Base-by-base conservation (phyloP, 192 early-diverging fungal genomes). In the Gryganskiella cystojenkinii region DNA sequence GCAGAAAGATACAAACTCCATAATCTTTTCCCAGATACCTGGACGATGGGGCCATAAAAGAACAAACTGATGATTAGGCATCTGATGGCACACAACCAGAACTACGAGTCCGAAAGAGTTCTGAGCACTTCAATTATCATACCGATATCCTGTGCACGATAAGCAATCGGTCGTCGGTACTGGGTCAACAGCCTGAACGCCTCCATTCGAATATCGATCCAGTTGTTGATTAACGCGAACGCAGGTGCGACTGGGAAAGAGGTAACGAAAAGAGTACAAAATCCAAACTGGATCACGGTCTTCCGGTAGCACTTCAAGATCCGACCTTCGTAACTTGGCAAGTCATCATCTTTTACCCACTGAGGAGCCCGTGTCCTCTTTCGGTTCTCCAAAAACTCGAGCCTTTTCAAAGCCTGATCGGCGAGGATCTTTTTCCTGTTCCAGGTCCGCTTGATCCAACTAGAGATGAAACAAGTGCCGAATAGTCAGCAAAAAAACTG, bases 241-340 rank as follows among this genome's bases (percentile, higher is more conserved):
- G 89, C 53, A 14, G 92, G 88, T 4, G 89, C 91, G 17, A 93
- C 71, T n/a, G 92, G 92, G 60, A 91, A 92, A 13, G 88, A 83
- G 14, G 79, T 71, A n/a, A 87, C 86, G 67, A 93, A 92, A 31
- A 93, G 60, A 1, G 83, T 74, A 35, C 93, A 82, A 64, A 87
- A 93, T 2, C 91, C 92, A 81, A 89, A 91, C 70, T 92, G 88
- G 22, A 90, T 74, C 13, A 91, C 85, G n/a, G 58, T 84, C 27
- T 78, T 68, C 34, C 67, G 57, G 43, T 70, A 78, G 30, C 65
- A 64, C 37, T 64, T 73, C 19, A 80, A 50, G 37, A 80, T 80
- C 0, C 64, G n/a, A 14, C 58, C 80, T 14, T 80, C 66, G 43
- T 71, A 82, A 22, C 64, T 65, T 1, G 81, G 70, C 17, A 87